A percentile compares a stretch with the other conserved stretches of the same genome.
These are phyloP conservation scores for Bryum argenteum DNA, from an alignment of 225 moss, liverwort and hornwort genomes.

Conservation along the genomic window DNA sequence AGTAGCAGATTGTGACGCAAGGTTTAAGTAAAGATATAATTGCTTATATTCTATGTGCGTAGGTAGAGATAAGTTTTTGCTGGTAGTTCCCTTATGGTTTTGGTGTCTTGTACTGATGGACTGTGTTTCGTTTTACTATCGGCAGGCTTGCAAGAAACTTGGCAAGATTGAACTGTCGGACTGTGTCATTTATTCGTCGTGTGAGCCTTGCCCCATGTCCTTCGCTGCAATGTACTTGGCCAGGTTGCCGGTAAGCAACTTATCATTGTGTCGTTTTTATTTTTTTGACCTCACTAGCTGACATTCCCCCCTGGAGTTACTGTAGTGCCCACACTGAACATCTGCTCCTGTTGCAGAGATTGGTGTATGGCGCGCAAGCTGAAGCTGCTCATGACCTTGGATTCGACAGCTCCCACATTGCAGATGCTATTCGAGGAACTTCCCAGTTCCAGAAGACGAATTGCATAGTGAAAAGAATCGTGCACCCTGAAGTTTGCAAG, in stretches of 20 bases:
- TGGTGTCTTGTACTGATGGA: not conserved
- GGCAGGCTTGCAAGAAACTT: constrained; percentile 63
- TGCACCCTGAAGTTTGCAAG: constrained; percentile 66
- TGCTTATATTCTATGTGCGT: too few species aligned
- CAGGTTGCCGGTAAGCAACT: constrained; percentile 56
- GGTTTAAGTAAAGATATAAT: too few species aligned
- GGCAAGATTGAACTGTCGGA: constrained; percentile 66
- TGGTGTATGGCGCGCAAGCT: constrained; percentile 67
- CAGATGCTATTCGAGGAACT: constrained; percentile 69
- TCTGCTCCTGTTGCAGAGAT: constrained; percentile 38
- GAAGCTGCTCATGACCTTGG: constrained; percentile 74
- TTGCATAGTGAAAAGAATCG: constrained; percentile 64
- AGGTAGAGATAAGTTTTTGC: not conserved
- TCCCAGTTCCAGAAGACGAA: constrained; percentile 65
- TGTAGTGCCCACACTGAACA: not conserved
- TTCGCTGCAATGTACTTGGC: constrained; percentile 75
- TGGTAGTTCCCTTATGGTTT: not conserved
- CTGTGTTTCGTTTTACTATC: constrained; percentile 10
- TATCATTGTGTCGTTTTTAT: not conserved
- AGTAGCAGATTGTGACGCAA: not conserved
- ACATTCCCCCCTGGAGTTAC: not conserved
- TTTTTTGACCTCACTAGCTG: not conserved
- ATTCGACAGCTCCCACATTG: constrained; percentile 66
- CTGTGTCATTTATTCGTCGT: constrained; percentile 66
- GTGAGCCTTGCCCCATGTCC: constrained; percentile 74